Percentiles rank a stretch among this genome's conserved stretches.
phyloP scores from a whole-genome alignment of 768 basidiomycete species.

The Naematelia aurantialba region DNA sequence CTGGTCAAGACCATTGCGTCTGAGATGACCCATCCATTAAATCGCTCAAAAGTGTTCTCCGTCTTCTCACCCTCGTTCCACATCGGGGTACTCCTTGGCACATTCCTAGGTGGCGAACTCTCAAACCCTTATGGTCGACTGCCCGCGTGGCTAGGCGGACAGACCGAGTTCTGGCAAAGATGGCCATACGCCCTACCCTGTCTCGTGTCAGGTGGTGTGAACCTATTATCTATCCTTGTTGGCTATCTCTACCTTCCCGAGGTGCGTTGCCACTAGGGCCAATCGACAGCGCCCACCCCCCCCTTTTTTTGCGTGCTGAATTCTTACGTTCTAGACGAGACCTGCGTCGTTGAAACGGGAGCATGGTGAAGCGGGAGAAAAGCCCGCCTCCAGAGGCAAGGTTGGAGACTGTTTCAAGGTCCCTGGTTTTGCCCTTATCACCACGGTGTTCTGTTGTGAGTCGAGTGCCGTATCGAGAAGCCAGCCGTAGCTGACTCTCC shows the following conservation, averaged over 20 bases:
- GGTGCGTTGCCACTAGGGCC: too few species aligned
- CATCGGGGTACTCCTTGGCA: slow-evolving; percentile 27
- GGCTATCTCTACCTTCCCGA: slow-evolving; percentile 12
- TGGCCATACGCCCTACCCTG: slow-evolving; percentile 39
- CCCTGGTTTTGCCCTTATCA: slow-evolving; percentile 20
- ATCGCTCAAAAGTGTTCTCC: slow-evolving; percentile 32
- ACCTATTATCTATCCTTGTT: slow-evolving; percentile 8
- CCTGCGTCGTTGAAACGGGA: not conserved
- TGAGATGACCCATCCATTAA: slow-evolving; percentile 26
- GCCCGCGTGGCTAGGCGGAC: slow-evolving; percentile 30
- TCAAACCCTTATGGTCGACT: slow-evolving; percentile 33
- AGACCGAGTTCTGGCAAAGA: slow-evolving; percentile 14
- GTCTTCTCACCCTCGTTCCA: slow-evolving; percentile 32
- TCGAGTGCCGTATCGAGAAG: not conserved
- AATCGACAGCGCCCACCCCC: too few species aligned
- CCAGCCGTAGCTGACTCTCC: not conserved
- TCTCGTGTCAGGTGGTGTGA: slow-evolving; percentile 19
- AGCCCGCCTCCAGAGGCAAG: not conserved
- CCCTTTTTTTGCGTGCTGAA: not conserved
- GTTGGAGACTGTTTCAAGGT: slow-evolving; percentile 19
- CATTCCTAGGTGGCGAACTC: slow-evolving; percentile 34
- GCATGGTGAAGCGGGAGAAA: not conserved
- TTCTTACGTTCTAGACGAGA: not conserved
- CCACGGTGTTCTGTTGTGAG: slow-evolving; percentile 20
- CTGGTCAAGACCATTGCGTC: slow-evolving; percentile 21